Percentiles rank a stretch among this genome's conserved stretches.
These are phyloP conservation scores for Beta corolliflora DNA, from an alignment of 179 eudicot genomes.

Conservation along the genomic window DNA sequence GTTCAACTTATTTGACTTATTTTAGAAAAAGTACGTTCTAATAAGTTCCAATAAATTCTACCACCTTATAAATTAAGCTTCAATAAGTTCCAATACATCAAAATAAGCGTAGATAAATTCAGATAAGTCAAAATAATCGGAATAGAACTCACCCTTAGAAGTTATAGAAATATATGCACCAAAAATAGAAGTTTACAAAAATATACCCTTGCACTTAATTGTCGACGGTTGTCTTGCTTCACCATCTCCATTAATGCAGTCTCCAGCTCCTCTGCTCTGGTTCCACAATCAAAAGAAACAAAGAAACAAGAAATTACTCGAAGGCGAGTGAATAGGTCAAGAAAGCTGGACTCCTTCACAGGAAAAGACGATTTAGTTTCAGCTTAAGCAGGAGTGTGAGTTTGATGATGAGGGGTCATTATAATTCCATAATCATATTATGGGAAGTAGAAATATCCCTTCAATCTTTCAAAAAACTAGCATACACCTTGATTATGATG, in stretches of 20 bases:
- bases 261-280: conserved; percentile 97
- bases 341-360: not conserved
- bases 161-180: too few species aligned
- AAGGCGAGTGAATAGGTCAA: not conserved
- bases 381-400: not conserved
- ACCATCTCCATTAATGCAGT: conserved; percentile 98
- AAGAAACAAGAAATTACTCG: not conserved
- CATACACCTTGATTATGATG: not conserved
- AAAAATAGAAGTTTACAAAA: not conserved
- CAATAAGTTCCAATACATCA: too few species aligned
- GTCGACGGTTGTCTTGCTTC: conserved; percentile 93
- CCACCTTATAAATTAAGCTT: too few species aligned
- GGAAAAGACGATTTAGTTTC: not conserved
- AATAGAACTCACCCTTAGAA: too few species aligned
- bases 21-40: too few species aligned
- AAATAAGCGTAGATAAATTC: too few species aligned
- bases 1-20: too few species aligned
- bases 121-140: too few species aligned
- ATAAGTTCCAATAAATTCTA: too few species aligned
- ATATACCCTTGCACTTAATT: conserved; percentile 83
- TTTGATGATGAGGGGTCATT: not conserved
- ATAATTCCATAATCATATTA: not conserved
- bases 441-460: not conserved
- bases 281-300: conserved; percentile 17
- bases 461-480: not conserved